Percentiles rank a stretch among this genome's conserved stretches.
Evolutionary conservation across 306 rosid species (phyloP).

Genomic region (Betula pendula): DNA sequence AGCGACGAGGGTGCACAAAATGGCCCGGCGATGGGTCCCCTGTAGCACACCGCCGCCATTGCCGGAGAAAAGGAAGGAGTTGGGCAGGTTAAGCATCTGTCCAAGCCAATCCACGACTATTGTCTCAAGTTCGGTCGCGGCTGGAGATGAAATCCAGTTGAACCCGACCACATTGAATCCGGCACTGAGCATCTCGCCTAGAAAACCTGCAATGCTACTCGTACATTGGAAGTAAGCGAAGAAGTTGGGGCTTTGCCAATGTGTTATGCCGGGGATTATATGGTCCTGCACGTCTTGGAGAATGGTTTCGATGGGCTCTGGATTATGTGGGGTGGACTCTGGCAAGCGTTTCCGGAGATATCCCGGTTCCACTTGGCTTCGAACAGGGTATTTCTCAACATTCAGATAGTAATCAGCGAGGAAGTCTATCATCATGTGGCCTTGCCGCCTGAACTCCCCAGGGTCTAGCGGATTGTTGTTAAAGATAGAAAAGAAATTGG

Average conservation of each 20-base stretch:
- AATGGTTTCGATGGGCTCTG: constrained; percentile 40
- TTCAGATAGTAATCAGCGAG: constrained; percentile 38
- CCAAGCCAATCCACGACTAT: constrained; percentile 52
- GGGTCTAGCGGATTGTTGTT: constrained; percentile 22
- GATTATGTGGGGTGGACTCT: constrained; percentile 24
- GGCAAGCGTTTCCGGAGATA: constrained; percentile 33
- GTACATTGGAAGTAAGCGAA: constrained; percentile 31
- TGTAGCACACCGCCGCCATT: constrained; percentile 41
- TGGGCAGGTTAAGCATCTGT: constrained; percentile 39
- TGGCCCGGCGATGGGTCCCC: constrained; percentile 45
- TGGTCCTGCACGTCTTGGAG: constrained; percentile 32
- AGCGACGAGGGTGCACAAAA: constrained; percentile 36
- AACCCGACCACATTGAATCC: constrained; percentile 40
- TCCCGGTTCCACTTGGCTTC: constrained; percentile 39
- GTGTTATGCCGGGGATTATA: constrained; percentile 44
- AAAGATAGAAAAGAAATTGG: neutral
- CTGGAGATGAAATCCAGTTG: constrained; percentile 52
- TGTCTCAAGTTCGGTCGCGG: constrained; percentile 46
- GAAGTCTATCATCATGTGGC: constrained; percentile 38
- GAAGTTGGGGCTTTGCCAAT: constrained; percentile 41
- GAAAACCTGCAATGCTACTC: constrained; percentile 27
- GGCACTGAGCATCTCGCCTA: constrained; percentile 42
- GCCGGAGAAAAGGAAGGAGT: constrained; percentile 37
- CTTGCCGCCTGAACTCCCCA: constrained; percentile 43
- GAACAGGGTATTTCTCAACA: constrained; percentile 34